These are phyloP conservation scores for Hawksworthiomyces lignivorus DNA, from an alignment of 2,329 filamentous ascomycete genomes.

Conservation along the genomic window DNA sequence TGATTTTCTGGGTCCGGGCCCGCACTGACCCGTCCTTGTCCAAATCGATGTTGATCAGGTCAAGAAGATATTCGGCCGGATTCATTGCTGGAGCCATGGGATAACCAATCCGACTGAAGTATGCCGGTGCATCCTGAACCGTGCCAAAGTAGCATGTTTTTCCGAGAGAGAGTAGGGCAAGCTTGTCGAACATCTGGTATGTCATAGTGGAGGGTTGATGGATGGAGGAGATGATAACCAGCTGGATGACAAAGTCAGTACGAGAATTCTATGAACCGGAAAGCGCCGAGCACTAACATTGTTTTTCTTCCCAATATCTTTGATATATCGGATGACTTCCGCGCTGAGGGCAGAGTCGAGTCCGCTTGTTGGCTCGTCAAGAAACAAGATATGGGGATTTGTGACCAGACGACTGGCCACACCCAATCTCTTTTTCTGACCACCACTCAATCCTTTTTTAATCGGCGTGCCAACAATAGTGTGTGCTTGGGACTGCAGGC, in stretches of 20 bases:
- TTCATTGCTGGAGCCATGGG: constrained; percentile 64
- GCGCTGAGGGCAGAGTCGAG: constrained; percentile 70
- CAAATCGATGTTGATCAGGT: constrained; percentile 74
- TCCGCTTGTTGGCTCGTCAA: constrained; percentile 79
- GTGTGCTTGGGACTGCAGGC: constrained; percentile 58
- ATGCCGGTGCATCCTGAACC: constrained; percentile 46
- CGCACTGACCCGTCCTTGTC: constrained; percentile 37
- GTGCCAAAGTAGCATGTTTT: constrained; percentile 67
- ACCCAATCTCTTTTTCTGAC: constrained; percentile 74
- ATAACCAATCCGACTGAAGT: constrained; percentile 55
- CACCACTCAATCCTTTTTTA: constrained; percentile 74
- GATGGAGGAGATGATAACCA: constrained; percentile 75
- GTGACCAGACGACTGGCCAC: constrained; percentile 78
- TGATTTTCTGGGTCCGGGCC: constrained; percentile 44
- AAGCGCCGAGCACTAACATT: not conserved
- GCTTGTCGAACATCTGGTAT: constrained; percentile 72
- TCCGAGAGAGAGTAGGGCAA: constrained; percentile 65
- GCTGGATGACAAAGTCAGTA: constrained; percentile 38
- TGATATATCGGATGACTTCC: constrained; percentile 70
- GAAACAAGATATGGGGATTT: constrained; percentile 69
- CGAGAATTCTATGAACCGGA: not conserved
- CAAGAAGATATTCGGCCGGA: constrained; percentile 74
- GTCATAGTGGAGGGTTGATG: constrained; percentile 78
- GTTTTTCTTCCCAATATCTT: constrained; percentile 49
- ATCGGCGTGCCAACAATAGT: constrained; percentile 76